Conservation (phyloP, 495 filamentous ascomycete species). For the Penicillium coprophilum region DNA sequence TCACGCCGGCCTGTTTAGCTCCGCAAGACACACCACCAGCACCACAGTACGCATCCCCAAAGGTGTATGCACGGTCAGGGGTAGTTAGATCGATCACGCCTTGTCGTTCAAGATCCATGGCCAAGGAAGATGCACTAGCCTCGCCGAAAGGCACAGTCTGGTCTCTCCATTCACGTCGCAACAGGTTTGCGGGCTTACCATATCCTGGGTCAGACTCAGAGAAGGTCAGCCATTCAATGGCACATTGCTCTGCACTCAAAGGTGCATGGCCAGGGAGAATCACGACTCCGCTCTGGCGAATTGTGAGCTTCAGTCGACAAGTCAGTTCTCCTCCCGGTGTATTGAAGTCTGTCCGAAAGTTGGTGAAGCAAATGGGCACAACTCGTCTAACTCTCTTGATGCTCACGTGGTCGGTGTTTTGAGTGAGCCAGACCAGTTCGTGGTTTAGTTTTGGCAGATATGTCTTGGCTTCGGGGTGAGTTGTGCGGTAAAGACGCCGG, state of each 20-base stretch:
- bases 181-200: slow-evolving; percentile 1
- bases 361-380: slow-evolving; percentile 35
- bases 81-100: slow-evolving; percentile 25
- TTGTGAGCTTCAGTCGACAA: slow-evolving; percentile 33
- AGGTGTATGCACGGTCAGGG: slow-evolving; percentile 49
- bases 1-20: slow-evolving; percentile 60
- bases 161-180: slow-evolving; percentile 36
- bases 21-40: slow-evolving; percentile 74
- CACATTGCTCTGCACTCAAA: slow-evolving; percentile 12
- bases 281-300: slow-evolving; percentile 5
- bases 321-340: slow-evolving; percentile 17
- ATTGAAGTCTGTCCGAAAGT: slow-evolving; percentile 19
- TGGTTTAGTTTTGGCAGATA: slow-evolving; percentile 8
- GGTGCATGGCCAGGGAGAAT: background rate
- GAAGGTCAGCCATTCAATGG: slow-evolving; percentile 31
- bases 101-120: slow-evolving; percentile 17
- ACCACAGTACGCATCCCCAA: slow-evolving; percentile 74
- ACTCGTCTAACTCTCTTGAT: slow-evolving; percentile 23
- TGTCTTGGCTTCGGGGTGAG: background rate
- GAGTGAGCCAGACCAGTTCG: slow-evolving; percentile 15
- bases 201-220: slow-evolving; percentile 27
- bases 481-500: slow-evolving; percentile 9
- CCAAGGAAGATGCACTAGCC: background rate
- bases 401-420: slow-evolving; percentile 4
- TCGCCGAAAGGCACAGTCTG: slow-evolving; percentile 32